Base-by-base conservation (phyloP, 257 asterid species). In the Plantago major region DNA sequence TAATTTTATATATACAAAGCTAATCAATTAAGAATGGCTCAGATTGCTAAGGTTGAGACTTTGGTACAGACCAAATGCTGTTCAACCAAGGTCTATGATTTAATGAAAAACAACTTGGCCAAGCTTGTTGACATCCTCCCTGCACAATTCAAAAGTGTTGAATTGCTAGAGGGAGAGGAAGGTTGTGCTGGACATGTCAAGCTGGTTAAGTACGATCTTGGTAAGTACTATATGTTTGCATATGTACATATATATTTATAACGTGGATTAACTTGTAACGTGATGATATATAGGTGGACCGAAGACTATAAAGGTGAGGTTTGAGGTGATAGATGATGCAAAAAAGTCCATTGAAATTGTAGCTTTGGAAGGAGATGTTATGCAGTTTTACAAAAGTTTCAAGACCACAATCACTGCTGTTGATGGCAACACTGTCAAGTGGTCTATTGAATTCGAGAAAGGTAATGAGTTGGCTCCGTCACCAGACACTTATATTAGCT, bases 181-280 rank as follows among this genome's bases (percentile, higher is more conserved):
- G 80, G 76, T 22, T 60, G 50, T 10, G 71, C n/a, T 33, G 77
- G 80, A 63, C 53, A 64, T 59, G 61, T 67, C 62, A 67, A 16
- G 59, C 40, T 33, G 40, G 3, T 33, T 33, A 33, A 33, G 8
- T 33, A 33, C 40, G 40, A 11, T 10, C 17, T 73, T 44, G 75
- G 75, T 69, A 51, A 52, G 68, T 48, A 55, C 53, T 44, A 18
- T 7, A 7, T 33, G 30, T 17, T 26, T 19, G 5, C 4, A 33
- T 44, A 18, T 22, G 43, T 8, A 3, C 9, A 0, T 46, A 7
- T 50, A 14, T 28, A 9, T 22, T 62, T 13, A 13, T 59, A 15
- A 47, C 19, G 11, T 44, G 1, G 26, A 2, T 22, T 22, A 22
- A 22, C 26, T 22, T 22, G 26, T 22, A 22, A 22, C 2, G 46